These are phyloP conservation scores for Pisolithus tinctorius DNA, from an alignment of 768 basidiomycete species.

Conservation along the genomic window DNA sequence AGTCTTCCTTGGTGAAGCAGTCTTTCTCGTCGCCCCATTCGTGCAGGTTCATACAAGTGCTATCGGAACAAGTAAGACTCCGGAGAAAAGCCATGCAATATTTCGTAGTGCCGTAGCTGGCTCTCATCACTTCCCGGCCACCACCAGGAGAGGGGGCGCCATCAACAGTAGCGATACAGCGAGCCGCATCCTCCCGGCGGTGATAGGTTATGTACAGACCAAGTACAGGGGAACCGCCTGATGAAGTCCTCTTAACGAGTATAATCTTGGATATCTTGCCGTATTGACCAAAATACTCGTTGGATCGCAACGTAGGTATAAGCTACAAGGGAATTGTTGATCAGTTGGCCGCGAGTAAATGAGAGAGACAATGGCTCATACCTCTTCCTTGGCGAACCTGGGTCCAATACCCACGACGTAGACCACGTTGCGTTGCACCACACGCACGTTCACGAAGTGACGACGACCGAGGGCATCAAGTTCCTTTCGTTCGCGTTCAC, in stretches of 20 bases:
- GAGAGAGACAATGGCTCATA: conserved; percentile 30
- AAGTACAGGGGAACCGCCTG: conserved; percentile 67
- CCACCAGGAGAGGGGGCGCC: conserved; percentile 88
- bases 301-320: conserved; percentile 86
- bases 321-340: conserved; percentile 40
- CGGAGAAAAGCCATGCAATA: conserved; percentile 97
- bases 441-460: conserved; percentile 86
- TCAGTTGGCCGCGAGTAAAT: conserved; percentile 2
- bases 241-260: conserved; percentile 80
- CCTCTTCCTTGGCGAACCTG: conserved; percentile 94
- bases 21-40: conserved; percentile 99
- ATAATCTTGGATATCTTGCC: conserved; percentile 96
- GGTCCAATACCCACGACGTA: conserved; percentile 95
- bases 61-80: conserved; percentile 74
- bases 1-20: conserved; percentile 94
- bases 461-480: conserved; percentile 79
- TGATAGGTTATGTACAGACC: conserved; percentile 98
- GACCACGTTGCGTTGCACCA: conserved; percentile 94
- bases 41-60: conserved; percentile 89
- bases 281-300: conserved; percentile 97
- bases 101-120: conserved; percentile 93
- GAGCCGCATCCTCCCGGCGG: conserved; percentile 88
- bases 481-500: conserved; percentile 94
- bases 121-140: conserved; percentile 82
- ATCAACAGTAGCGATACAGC: conserved; percentile 89